A percentile compares a stretch with the other conserved stretches of the same genome.
These are phyloP conservation scores for Mycena albidolilacea DNA, from an alignment of 768 basidiomycete genomes.

Conservation along the genomic window DNA sequence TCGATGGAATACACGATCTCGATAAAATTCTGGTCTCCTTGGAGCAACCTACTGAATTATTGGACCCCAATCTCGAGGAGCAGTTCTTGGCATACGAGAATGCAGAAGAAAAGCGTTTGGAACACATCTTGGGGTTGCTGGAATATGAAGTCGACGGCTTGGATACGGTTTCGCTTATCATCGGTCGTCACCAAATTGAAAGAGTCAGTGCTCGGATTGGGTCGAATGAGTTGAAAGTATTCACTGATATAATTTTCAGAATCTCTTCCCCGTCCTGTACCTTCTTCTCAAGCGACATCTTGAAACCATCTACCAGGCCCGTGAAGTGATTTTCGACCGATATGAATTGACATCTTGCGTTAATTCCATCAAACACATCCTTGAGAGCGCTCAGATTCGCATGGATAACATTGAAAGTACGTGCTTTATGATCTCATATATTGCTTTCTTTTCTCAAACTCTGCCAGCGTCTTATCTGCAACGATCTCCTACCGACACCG, in stretches of 20 bases:
- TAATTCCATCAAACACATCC: neutral
- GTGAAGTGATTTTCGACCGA: neutral
- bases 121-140: neutral
- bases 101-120: neutral
- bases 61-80: neutral
- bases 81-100: neutral
- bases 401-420: neutral
- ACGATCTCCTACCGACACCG: neutral
- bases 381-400: neutral
- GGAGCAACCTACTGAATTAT: neutral
- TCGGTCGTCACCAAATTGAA: neutral
- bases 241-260: neutral
- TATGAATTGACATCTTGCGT: neutral
- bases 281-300: neutral
- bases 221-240: neutral
- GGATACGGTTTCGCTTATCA: neutral
- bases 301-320: neutral
- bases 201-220: neutral
- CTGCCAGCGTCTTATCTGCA: neutral
- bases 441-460: neutral
- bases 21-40: neutral
- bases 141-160: neutral
- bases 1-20: neutral
- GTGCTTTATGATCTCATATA: neutral
- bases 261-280: neutral